Base-by-base conservation (phyloP, 2,329 filamentous ascomycete species). In the Alternaria sp. region DNA sequence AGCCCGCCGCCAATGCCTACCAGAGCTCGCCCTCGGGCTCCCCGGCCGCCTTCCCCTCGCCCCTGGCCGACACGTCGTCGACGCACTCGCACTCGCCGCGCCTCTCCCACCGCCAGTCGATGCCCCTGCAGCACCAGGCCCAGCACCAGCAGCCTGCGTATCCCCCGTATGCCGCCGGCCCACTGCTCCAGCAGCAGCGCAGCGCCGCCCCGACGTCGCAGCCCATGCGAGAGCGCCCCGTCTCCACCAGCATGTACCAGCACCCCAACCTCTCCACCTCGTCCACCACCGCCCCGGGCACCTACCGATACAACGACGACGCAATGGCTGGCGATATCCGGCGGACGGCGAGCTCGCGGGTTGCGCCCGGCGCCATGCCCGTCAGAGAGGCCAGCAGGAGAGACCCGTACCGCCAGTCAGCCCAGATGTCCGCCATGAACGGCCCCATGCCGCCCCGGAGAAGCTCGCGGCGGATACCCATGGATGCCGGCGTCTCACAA, bases 381-480 rank as follows among this genome's bases (percentile, higher is more conserved):
- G 86, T 88, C 32, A 85, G 91, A 71, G 91, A 94, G 71, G 83
- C 86, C 21, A 93, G 89, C 74, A 87, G 91, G 73, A 86, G 86
- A 74, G 90, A 92, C 65, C 84, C 88, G 28, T 93, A 94, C 77
- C 87, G 88, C 58, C 85, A 87, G 64, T 83, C 85, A 0, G 69
- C 66, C 12, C 88, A 88, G 68, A 83, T 87, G 52, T 83, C 85
- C 40, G 79, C 81, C 28, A 85, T 83, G 13, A 89, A 87, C 75
- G 88, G 87, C 6, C 88, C 90, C 13, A 79, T 91, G 62, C 92
- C 93, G 47, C 91, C 91, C 45, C 88, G 93, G 71, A 88, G 91
- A 76, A 91, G 89, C 73, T 97, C 93, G 11, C 88, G 90, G 76
- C 89, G 91, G 47, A 87, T 91, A 79, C 87, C 86, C 43, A 86